Evolutionary conservation across 805 yeast species (phyloP), one percentile per base, ranked within the genome.

Genomic region (Lipomyces anomalus): DNA sequence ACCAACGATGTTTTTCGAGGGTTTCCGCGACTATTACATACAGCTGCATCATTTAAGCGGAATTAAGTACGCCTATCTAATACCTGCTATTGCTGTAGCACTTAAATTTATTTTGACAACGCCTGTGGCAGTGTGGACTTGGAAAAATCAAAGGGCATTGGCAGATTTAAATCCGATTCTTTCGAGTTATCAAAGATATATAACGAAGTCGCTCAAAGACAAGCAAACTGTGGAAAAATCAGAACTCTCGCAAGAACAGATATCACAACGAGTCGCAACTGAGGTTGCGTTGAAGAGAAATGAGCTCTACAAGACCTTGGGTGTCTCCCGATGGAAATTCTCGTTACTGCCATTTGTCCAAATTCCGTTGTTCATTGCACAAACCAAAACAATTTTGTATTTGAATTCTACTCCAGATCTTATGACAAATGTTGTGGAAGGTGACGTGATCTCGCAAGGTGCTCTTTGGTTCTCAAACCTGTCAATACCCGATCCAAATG

Each of bases 401-500:
- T 13, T 26, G 11, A 26, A 26, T 13, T 9, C 30, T 9, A 26
- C 30, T 9, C 30, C 30, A 13, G 30, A 26, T 9, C 9, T 26
- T 9, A 26, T 26, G 30, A 26, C 30, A 9, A 26, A 26, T 13
- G 30, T 26, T 13, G 13, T 26, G 11, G 30, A 26, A 9, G 30
- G 30, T 13, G 30, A 26, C 11, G 30, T 18, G 28, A 20, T 21
- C 7, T 28, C 37, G 16, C 42, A 42, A 41, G 82, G 83, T 4
- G 51, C 83, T 20, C 62, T 73, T 34, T 76, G 94, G 88, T 67
- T 75, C 58, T 56, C 72, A 36, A 80, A 80, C 63, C 63, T 87
- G 56, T 70, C 83, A 4, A 55, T 70, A 11, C 63, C 79, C 53
- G 84, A 86, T 66, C 84, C 80, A 1, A 66, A 70, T 46, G 78